Conservation (phyloP, 1,139 yeast species). For the Lodderomyces orthopsilosis region DNA sequence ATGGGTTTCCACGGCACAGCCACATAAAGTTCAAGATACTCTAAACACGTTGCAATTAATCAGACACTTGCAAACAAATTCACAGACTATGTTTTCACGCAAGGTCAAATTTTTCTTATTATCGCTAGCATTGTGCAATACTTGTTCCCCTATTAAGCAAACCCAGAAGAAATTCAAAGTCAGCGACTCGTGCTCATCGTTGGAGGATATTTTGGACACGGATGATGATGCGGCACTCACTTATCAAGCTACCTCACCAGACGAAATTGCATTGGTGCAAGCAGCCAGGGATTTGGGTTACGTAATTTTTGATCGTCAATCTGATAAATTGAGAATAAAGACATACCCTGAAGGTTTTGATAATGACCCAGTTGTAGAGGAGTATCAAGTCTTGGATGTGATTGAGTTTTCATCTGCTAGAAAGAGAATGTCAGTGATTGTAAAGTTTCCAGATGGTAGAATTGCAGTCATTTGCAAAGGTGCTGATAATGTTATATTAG, state of each 20-base stretch:
- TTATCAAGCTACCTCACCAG: conserved; percentile 95
- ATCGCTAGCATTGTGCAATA: conserved; percentile 82
- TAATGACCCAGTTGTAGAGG: conserved; percentile 57
- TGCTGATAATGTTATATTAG: conserved; percentile 91
- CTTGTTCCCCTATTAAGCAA: conserved; percentile 70
- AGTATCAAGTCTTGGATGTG: conserved; percentile 70
- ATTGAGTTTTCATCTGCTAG: conserved; percentile 86
- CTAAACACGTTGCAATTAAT: conserved; percentile 54
- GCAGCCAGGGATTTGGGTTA: conserved; percentile 96
- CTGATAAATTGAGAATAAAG: conserved; percentile 58
- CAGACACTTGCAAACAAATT: conserved; percentile 66
- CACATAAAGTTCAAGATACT: conserved; percentile 27
- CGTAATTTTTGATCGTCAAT: conserved; percentile 68
- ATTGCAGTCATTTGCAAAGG: conserved; percentile 86
- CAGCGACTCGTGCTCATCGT: conserved; percentile 13
- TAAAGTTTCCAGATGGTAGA: conserved; percentile 75
- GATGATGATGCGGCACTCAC: conserved; percentile 49
- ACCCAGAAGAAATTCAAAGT: conserved; percentile 2
- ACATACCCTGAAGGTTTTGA: conserved; percentile 84
- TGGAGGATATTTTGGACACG: conserved; percentile 14
- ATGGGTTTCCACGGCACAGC: conserved; percentile 42
- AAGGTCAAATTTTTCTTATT: conserved; percentile 77
- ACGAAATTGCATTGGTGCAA: conserved; percentile 86
- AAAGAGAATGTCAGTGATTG: conserved; percentile 91
- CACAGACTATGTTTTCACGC: conserved; percentile 66